phyloP scores from a whole-genome alignment of 352 stramenopile species.

The Phytophthora pinifolia region DNA sequence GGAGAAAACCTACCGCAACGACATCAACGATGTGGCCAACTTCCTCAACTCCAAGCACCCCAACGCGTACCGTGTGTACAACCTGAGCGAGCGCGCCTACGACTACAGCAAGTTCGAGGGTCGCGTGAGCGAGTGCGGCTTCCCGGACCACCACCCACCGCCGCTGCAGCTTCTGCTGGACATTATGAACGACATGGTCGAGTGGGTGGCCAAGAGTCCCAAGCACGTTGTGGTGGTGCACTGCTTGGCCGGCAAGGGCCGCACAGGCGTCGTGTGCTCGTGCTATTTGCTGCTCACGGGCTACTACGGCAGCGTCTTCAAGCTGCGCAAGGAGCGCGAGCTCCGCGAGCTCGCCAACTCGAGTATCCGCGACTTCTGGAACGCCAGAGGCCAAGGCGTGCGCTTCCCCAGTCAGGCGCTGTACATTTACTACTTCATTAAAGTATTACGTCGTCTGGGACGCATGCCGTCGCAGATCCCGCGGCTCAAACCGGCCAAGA shows the following conservation, averaged over 20 bases:
- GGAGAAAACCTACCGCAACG: slow-evolving; percentile 87
- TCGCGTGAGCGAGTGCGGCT: slow-evolving; percentile 75
- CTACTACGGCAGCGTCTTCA: slow-evolving; percentile 74
- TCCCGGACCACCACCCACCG: slow-evolving; percentile 81
- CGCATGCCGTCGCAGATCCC: slow-evolving; percentile 60
- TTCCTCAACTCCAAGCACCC: slow-evolving; percentile 75
- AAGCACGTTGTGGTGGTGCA: slow-evolving; percentile 84
- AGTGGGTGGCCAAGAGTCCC: slow-evolving; percentile 59
- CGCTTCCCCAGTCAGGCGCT: slow-evolving; percentile 80
- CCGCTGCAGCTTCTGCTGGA: slow-evolving; percentile 77
- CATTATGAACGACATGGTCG: slow-evolving; percentile 86
- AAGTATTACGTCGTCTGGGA: slow-evolving; percentile 54
- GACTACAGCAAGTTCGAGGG: slow-evolving; percentile 77
- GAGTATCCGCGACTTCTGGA: slow-evolving; percentile 78
- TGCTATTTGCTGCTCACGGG: slow-evolving; percentile 79
- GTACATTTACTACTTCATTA: slow-evolving; percentile 90
- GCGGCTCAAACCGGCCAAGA: slow-evolving; percentile 50
- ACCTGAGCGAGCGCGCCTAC: slow-evolving; percentile 81
- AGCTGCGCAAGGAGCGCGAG: slow-evolving; percentile 63
- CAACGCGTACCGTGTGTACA: slow-evolving; percentile 77
- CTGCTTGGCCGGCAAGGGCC: slow-evolving; percentile 79
- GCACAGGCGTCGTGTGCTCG: slow-evolving; percentile 82
- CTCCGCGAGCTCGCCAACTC: slow-evolving; percentile 64
- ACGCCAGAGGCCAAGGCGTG: slow-evolving; percentile 75
- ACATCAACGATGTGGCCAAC: slow-evolving; percentile 72